These are phyloP conservation scores for Penicillium egyptiacum DNA, from an alignment of 495 filamentous ascomycete genomes.

Conservation along the genomic window DNA sequence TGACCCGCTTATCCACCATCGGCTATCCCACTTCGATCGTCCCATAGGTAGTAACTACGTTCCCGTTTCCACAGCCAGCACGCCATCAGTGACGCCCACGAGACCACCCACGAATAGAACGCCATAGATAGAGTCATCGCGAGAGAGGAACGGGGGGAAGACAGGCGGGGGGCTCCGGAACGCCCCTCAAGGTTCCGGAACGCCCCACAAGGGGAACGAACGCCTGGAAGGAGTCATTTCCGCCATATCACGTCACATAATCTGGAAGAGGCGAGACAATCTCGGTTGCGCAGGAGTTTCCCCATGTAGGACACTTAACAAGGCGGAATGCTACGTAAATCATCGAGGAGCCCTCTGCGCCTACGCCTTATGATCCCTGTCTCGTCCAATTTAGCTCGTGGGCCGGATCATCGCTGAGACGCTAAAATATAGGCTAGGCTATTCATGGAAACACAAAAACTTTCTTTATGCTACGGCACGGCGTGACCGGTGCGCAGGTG, in stretches of 20 bases:
- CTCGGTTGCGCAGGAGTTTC: background rate
- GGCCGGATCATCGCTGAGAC: constrained; percentile 3
- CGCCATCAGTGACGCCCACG: no score
- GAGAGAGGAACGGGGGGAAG: background rate
- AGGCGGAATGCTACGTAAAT: background rate
- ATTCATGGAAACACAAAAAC: background rate
- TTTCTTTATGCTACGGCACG: no score
- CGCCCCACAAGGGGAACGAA: background rate
- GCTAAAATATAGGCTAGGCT: background rate
- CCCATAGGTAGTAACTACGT: no score
- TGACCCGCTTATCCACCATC: background rate
- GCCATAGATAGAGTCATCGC: background rate
- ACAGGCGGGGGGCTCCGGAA: no score
- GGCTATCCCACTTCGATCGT: background rate
- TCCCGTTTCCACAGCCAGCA: no score
- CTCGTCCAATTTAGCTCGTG: constrained; percentile 2
- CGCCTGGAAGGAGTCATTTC: background rate
- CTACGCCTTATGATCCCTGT: background rate
- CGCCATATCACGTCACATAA: constrained; percentile 1
- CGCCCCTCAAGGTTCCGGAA: no score
- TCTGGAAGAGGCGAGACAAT: background rate
- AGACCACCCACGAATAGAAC: no score
- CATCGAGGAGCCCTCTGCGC: background rate
- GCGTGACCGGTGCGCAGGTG: no score
- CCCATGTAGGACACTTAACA: background rate